A percentile compares a stretch with the other conserved stretches of the same genome.
These are phyloP conservation scores for Grosmannia penicillata DNA, from an alignment of 2,329 filamentous ascomycete genomes.

Conservation along the genomic window DNA sequence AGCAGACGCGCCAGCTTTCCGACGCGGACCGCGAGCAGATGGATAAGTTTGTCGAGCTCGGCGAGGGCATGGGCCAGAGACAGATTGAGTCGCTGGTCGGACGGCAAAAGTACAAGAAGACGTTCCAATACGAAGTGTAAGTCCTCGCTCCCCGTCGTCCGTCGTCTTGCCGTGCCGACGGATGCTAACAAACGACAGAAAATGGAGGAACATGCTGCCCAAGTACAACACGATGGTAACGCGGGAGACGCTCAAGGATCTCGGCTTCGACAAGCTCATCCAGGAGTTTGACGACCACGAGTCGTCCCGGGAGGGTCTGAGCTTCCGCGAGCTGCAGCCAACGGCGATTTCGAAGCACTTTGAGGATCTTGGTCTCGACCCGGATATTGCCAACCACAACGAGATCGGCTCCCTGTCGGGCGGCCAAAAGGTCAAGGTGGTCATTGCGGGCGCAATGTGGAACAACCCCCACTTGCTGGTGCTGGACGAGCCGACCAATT, in stretches of 20 bases:
- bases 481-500: slow-evolving; percentile 97
- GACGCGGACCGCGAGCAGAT: slow-evolving; percentile 78
- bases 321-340: slow-evolving; percentile 85
- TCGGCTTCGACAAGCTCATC: slow-evolving; percentile 82
- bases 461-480: slow-evolving; percentile 97
- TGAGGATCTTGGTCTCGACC: slow-evolving; percentile 88
- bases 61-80: slow-evolving; percentile 62
- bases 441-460: slow-evolving; percentile 93
- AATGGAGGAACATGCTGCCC: slow-evolving; percentile 79
- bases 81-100: slow-evolving; percentile 83
- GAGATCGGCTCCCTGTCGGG: slow-evolving; percentile 91
- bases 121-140: slow-evolving; percentile 92
- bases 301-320: slow-evolving; percentile 93
- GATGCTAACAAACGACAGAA: slow-evolving; percentile 29
- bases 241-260: slow-evolving; percentile 73
- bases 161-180: neutral
- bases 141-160: too few relatives aligned
- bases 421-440: slow-evolving; percentile 98
- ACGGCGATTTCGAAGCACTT: slow-evolving; percentile 96
- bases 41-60: slow-evolving; percentile 75
- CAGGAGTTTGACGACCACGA: slow-evolving; percentile 99
- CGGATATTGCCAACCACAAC: slow-evolving; percentile 97
- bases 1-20: slow-evolving; percentile 86
- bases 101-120: slow-evolving; percentile 98
- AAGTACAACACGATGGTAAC: slow-evolving; percentile 91